These are phyloP conservation scores for Diaporthe caulivora DNA, from an alignment of 2,329 filamentous ascomycete species.

Conservation along the genomic window DNA sequence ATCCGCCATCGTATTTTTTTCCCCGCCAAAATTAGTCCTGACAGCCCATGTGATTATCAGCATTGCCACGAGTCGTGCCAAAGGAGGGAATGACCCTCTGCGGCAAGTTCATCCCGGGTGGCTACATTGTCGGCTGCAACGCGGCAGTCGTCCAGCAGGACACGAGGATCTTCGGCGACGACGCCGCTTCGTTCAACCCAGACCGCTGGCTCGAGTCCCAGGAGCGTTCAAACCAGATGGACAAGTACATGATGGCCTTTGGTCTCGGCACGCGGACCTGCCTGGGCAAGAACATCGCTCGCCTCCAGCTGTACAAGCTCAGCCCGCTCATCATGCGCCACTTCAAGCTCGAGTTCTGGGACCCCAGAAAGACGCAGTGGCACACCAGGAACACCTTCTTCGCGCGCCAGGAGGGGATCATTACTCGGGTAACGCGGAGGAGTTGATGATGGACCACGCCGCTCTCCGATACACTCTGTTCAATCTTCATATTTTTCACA, in stretches of 20 bases:
- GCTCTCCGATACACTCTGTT: background rate
- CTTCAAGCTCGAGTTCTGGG: constrained; percentile 20
- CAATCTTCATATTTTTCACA: background rate
- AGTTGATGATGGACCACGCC: background rate
- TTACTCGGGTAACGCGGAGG: background rate
- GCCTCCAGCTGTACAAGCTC: constrained; percentile 25
- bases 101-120: constrained; percentile 11
- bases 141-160: background rate
- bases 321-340: constrained; percentile 2
- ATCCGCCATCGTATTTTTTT: background rate
- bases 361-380: background rate
- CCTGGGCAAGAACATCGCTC: constrained; percentile 25
- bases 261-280: constrained; percentile 6
- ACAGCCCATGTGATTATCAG: constrained; percentile 43
- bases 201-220: constrained; percentile 10
- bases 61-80: background rate
- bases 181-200: background rate
- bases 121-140: constrained; percentile 6
- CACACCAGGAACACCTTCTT: constrained; percentile 20
- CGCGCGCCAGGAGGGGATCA: constrained; percentile 2
- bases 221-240: background rate
- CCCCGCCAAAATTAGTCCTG: background rate
- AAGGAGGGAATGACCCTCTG: background rate
- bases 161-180: background rate
- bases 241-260: constrained; percentile 9